Conservation (phyloP, 768 basidiomycete genomes). For the Favolaschia claudopus region DNA sequence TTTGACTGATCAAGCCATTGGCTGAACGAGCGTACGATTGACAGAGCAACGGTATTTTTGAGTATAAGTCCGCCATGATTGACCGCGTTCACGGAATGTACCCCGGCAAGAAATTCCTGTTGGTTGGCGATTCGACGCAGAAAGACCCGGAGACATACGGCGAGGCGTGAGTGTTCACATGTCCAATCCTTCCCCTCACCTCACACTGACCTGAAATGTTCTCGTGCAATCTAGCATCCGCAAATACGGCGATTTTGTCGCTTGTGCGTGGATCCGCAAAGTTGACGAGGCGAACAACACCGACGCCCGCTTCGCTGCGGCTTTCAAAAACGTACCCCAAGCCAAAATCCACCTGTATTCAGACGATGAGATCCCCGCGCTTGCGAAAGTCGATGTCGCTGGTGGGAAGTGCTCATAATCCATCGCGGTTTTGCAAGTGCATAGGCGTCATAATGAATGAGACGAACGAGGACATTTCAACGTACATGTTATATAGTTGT, state of each 20-base stretch:
- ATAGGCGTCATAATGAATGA: too few species aligned
- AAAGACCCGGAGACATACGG: slow-evolving; percentile 55
- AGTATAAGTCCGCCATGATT: slow-evolving; percentile 47
- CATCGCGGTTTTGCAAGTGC: too few species aligned
- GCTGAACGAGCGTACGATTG: neutral
- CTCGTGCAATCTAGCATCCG: slow-evolving; percentile 43
- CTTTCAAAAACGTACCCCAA: slow-evolving; percentile 44
- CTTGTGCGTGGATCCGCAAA: slow-evolving; percentile 53
- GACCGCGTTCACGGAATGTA: slow-evolving; percentile 49
- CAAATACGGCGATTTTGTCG: slow-evolving; percentile 44
- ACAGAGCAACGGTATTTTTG: slow-evolving; percentile 34
- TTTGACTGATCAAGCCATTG: neutral
- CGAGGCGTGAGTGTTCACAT: slow-evolving; percentile 41
- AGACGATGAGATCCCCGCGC: slow-evolving; percentile 43
- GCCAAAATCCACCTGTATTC: slow-evolving; percentile 42
- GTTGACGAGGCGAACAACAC: slow-evolving; percentile 53
- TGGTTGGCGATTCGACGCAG: slow-evolving; percentile 54
- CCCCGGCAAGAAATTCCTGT: slow-evolving; percentile 50
- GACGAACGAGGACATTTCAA: too few species aligned
- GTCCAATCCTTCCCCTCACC: neutral
- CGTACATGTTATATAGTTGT: too few species aligned
- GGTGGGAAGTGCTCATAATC: slow-evolving; percentile 42
- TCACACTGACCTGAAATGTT: neutral
- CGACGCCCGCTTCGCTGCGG: slow-evolving; percentile 42
- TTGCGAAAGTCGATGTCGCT: slow-evolving; percentile 47